These are phyloP conservation scores for Nitzschia inconspicua DNA, from an alignment of 108 stramenopile species.

Conservation along the genomic window DNA sequence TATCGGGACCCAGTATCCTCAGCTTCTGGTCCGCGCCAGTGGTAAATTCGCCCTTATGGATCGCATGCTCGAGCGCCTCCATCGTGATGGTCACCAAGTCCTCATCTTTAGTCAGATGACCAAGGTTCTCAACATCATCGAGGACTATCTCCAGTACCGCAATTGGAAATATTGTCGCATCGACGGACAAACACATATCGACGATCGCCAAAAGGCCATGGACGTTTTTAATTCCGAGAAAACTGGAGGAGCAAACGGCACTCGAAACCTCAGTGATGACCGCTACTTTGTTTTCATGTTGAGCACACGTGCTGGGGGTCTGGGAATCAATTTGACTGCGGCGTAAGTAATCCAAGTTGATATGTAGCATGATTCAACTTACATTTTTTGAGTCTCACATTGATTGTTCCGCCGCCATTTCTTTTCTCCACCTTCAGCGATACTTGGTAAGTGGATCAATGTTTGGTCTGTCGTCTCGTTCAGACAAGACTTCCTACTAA, in stretches of 20 bases:
- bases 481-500: no score
- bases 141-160: conserved; percentile 87
- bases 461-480: no score
- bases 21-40: conserved; percentile 83
- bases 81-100: conserved; percentile 93
- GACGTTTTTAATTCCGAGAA: conserved; percentile 92
- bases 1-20: conserved; percentile 86
- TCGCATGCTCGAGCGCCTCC: conserved; percentile 90
- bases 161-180: conserved; percentile 91
- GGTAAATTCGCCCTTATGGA: conserved; percentile 98
- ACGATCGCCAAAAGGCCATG: conserved; percentile 93
- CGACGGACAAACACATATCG: conserved; percentile 95
- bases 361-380: conserved; percentile 1
- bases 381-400: no score
- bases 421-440: conserved; percentile 74
- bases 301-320: conserved; percentile 94
- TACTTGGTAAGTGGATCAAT: no score
- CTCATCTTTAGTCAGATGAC: conserved; percentile 99
- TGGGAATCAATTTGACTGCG: conserved; percentile 92
- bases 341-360: not conserved
- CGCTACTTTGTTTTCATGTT: conserved; percentile 90
- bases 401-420: no score
- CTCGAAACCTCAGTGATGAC: conserved; percentile 65
- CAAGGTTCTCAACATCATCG: conserved; percentile 89
- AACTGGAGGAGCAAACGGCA: conserved; percentile 59